phyloP scores from a whole-genome alignment of 2,329 filamentous ascomycete species.

The Polychaeton citri region DNA sequence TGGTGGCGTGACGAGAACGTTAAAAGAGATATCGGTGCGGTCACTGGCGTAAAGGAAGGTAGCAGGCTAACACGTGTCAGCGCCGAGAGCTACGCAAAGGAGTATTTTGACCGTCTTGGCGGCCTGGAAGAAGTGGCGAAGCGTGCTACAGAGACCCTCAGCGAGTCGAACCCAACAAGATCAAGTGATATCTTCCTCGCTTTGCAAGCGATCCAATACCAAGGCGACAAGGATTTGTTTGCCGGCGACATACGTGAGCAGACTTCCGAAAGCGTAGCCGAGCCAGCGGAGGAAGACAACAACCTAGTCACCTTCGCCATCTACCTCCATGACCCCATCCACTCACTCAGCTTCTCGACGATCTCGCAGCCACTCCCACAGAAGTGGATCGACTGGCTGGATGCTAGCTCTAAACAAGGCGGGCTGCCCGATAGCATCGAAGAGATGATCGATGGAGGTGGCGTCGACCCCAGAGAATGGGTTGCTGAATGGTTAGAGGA shows the following conservation, averaged over 20 bases:
- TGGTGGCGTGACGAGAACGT: conserved; percentile 68
- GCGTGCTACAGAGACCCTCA: conserved; percentile 64
- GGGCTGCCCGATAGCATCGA: conserved; percentile 67
- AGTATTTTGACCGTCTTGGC: conserved; percentile 68
- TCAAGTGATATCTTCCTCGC: conserved; percentile 91
- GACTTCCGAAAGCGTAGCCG: conserved; percentile 40
- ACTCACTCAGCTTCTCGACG: conserved; percentile 75
- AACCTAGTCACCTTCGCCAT: conserved; percentile 61
- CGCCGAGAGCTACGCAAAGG: conserved; percentile 73
- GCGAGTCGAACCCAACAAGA: conserved; percentile 76
- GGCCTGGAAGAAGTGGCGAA: conserved; percentile 70
- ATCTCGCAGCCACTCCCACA: conserved; percentile 72
- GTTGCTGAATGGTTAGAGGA: conserved; percentile 96
- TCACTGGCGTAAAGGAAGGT: conserved; percentile 71
- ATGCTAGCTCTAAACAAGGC: conserved; percentile 42
- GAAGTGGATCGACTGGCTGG: conserved; percentile 84
- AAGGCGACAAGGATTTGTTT: conserved; percentile 55
- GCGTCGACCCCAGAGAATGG: conserved; percentile 91
- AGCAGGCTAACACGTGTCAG: conserved; percentile 83
- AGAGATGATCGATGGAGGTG: conserved; percentile 61
- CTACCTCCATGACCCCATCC: conserved; percentile 75
- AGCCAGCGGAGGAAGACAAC: conserved; percentile 36
- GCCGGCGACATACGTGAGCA: conserved; percentile 36
- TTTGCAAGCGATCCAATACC: conserved; percentile 71
- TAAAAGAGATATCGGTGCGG: conserved; percentile 62